Conservation (phyloP, 106 monocot species). For the Apostasia shenzhenica region DNA sequence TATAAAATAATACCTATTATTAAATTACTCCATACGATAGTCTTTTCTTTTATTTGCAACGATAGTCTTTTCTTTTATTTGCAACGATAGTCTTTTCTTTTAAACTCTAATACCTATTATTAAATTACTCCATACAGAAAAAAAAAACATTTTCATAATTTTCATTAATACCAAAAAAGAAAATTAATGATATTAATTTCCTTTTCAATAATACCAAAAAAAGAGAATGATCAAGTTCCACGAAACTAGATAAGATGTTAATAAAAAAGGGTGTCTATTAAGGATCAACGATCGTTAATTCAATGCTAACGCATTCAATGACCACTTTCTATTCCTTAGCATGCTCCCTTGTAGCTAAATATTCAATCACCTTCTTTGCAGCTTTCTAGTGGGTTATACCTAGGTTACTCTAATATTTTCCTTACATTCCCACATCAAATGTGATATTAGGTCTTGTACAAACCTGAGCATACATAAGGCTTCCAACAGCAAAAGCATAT, state of each 20-base stretch:
- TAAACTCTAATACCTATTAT: too few species aligned
- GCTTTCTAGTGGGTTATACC: background rate
- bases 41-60: too few species aligned
- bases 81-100: too few species aligned
- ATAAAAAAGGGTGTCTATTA: background rate
- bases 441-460: background rate
- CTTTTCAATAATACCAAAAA: too few species aligned
- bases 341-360: conserved; percentile 4
- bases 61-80: too few species aligned
- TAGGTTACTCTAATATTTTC: conserved; percentile 2
- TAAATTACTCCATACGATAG: too few species aligned
- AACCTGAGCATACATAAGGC: background rate
- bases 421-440: background rate
- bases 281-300: conserved; percentile 11
- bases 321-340: background rate
- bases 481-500: background rate
- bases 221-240: too few species aligned
- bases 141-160: too few species aligned
- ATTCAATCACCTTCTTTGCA: conserved; percentile 5
- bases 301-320: conserved; percentile 7
- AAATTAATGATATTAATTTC: too few species aligned
- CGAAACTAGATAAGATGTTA: background rate
- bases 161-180: too few species aligned
- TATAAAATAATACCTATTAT: too few species aligned
- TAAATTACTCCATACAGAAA: too few species aligned